Evolutionary conservation across 495 filamentous ascomycete genomes (phyloP).

Genomic region (Staphylotrichum longicolle): DNA sequence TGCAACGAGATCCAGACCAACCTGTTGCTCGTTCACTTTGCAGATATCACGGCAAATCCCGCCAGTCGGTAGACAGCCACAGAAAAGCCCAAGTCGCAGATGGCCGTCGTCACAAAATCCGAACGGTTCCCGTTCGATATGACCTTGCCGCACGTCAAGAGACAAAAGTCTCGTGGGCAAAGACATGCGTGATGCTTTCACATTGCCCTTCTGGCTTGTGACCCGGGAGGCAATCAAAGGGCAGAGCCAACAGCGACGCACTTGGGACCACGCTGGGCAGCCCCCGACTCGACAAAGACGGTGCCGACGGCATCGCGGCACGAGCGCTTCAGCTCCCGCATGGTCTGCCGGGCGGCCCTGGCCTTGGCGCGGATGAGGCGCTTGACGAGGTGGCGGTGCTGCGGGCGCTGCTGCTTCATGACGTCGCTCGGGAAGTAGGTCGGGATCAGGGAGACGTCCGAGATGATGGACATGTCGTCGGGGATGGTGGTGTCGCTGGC

Average conservation of each 20-base stretch:
- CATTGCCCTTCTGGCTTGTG: no score
- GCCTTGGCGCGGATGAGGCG: slow-evolving; percentile 18
- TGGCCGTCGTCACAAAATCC: no score
- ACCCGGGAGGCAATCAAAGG: background rate
- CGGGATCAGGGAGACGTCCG: slow-evolving; percentile 26
- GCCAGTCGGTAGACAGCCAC: no score
- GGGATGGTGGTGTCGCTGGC: background rate
- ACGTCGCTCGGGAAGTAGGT: slow-evolving; percentile 24
- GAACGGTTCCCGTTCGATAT: no score
- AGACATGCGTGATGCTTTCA: no score
- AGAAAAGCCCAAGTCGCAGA: no score
- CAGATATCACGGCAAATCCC: no score
- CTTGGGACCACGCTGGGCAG: slow-evolving; percentile 7
- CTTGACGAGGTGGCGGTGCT: slow-evolving; percentile 16
- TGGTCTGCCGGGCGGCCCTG: slow-evolving; percentile 20
- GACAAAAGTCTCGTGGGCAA: no score
- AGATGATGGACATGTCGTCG: slow-evolving; percentile 28
- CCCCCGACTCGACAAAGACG: slow-evolving; percentile 11
- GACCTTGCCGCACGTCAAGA: no score
- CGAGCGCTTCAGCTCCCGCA: slow-evolving; percentile 17
- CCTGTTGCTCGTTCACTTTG: no score
- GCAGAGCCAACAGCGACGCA: slow-evolving; percentile 23
- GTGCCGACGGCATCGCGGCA: slow-evolving; percentile 17
- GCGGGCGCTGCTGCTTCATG: slow-evolving; percentile 17
- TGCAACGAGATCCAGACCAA: no score